Evolutionary conservation across 352 stramenopile species (phyloP).

Genomic region (Pythium brassicae): DNA sequence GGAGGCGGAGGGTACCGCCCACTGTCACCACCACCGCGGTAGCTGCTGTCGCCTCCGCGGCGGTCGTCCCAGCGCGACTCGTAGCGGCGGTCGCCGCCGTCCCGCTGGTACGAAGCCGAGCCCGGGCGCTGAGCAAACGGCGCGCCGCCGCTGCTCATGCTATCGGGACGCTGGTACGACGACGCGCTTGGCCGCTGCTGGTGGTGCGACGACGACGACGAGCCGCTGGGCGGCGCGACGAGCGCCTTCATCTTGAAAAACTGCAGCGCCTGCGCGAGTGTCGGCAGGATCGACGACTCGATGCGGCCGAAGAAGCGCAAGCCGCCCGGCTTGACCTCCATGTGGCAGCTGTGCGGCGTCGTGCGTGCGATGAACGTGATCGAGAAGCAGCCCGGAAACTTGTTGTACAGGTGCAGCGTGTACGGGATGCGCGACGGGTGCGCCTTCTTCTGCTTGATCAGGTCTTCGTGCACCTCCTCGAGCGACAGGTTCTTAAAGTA

Average conservation of each 20-base stretch:
- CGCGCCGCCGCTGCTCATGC: slow-evolving; percentile 22
- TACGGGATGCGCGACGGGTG: slow-evolving; percentile 82
- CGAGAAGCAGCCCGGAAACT: slow-evolving; percentile 87
- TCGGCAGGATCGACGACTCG: slow-evolving; percentile 80
- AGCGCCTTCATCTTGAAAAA: slow-evolving; percentile 90
- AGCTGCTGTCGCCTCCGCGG: slow-evolving; percentile 25
- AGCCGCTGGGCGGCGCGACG: slow-evolving; percentile 35
- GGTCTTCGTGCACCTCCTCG: slow-evolving; percentile 77
- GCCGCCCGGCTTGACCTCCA: slow-evolving; percentile 82
- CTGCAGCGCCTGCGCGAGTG: slow-evolving; percentile 72
- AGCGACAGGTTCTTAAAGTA: slow-evolving; percentile 71
- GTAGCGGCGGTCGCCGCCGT: slow-evolving; percentile 46
- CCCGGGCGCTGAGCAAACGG: slow-evolving; percentile 61
- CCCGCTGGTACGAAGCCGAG: slow-evolving; percentile 26
- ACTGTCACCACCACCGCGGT: slow-evolving; percentile 11
- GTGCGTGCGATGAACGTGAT: slow-evolving; percentile 85
- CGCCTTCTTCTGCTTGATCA: slow-evolving; percentile 88
- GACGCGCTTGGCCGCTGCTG: slow-evolving; percentile 16
- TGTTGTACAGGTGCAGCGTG: slow-evolving; percentile 79
- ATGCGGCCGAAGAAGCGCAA: slow-evolving; percentile 87
- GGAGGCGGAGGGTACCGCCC: neutral
- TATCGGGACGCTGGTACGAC: slow-evolving; percentile 45
- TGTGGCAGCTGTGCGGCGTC: slow-evolving; percentile 81
- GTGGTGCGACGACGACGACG: slow-evolving; percentile 21
- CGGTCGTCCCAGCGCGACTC: slow-evolving; percentile 72